Evolutionary conservation across 148 eudicot species (phyloP), one percentile per base, ranked within the genome.

Genomic region (Tetragonia tetragonoides): DNA sequence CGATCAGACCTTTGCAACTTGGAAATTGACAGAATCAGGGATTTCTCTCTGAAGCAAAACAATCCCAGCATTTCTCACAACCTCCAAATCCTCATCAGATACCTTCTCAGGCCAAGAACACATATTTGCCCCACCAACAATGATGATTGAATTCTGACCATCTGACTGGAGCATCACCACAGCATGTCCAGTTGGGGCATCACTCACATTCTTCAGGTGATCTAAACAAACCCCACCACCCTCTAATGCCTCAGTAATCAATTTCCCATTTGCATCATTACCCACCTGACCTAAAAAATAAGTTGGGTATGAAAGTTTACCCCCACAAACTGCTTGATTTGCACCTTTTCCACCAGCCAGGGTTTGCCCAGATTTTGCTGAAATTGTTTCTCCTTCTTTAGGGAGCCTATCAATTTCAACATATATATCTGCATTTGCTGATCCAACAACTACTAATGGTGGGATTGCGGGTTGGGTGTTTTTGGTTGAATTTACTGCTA

Each of bases 271-370:
- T 18, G 98, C 97, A 80, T 94, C 98, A 17, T 88, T 86, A 7
- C 98, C 97, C 8, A 94, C 85, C 83, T 90, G 97, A 1, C 98
- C 98, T 70, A 90, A 63, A 72, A 92, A 94, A 59, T 85, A 94
- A 10, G 98, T 94, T 12, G 98, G 98, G 78, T 92, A 86, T 9
- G 81, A 69, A 23, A 94, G 85, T 70, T 85, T 89, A 18, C 88
- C 87, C 8, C 92, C 93, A 54, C 97, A 94, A 11, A 89, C 97
- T 0, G 98, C 98, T 66, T 94, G 98, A 65, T 94, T 94, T 10
- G 98, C 98, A 15, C 98, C 98, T 80, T 94, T 94, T 16, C 98
- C 98, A 10, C 98, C 98, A 5, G 98, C 93, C 4, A 94, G 83
- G 21, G 97, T 92, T 79, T 90, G 93, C 5, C 98, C 97, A 15